Evolutionary conservation across 2,329 filamentous ascomycete species (phyloP).

Genomic region (Penicillium palitans): DNA sequence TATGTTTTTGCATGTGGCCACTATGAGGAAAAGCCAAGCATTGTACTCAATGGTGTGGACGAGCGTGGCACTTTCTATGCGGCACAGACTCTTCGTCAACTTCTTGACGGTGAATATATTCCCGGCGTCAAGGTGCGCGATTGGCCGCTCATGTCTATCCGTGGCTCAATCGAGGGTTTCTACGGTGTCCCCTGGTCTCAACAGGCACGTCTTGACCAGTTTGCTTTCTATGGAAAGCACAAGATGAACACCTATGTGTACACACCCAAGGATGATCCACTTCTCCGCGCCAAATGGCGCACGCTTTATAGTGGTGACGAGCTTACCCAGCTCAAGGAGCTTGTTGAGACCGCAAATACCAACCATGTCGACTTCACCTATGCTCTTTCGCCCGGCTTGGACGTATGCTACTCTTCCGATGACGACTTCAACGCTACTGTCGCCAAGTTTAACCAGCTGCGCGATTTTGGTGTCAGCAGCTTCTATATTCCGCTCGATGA

Average conservation of each 20-base stretch:
- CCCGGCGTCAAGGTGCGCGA: conserved; percentile 20
- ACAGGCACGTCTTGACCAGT: conserved; percentile 26
- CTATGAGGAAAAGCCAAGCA: not conserved
- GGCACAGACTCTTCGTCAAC: conserved; percentile 1
- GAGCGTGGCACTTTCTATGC: not conserved
- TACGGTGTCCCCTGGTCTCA: conserved; percentile 28
- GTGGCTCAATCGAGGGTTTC: conserved; percentile 27
- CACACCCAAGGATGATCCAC: conserved; percentile 26
- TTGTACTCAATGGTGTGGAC: not conserved
- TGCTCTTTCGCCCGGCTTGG: not conserved
- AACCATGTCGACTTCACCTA: conserved; percentile 2
- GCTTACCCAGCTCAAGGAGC: conserved; percentile 1
- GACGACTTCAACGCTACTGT: not conserved
- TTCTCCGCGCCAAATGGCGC: conserved; percentile 24
- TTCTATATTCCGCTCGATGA: conserved; percentile 4
- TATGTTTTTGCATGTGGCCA: not conserved
- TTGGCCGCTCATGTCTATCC: conserved; percentile 28
- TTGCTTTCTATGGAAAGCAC: conserved; percentile 23
- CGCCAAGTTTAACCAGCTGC: not conserved
- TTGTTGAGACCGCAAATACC: not conserved
- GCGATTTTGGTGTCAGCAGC: not conserved
- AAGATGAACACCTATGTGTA: conserved; percentile 30
- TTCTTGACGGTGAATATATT: not conserved
- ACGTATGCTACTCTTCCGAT: not conserved
- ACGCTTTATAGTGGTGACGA: conserved; percentile 20